A percentile compares a stretch with the other conserved stretches of the same genome.
phyloP scores from a whole-genome alignment of 805 yeast species.

The Myxozyma vanderwaltii region DNA sequence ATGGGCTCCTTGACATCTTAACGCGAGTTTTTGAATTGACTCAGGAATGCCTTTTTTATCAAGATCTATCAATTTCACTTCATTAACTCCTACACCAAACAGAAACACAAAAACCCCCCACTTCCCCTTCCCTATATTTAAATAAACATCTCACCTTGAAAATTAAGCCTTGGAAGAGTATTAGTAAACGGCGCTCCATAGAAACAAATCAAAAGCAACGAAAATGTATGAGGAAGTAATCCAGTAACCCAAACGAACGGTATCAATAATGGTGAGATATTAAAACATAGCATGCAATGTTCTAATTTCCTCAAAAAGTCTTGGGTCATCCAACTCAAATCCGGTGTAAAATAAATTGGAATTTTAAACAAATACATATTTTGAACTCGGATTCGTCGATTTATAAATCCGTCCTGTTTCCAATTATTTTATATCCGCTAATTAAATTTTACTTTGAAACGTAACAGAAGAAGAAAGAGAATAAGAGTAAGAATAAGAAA shows the following conservation, averaged over 20 bases:
- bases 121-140: no score
- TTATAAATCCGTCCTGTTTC: no score
- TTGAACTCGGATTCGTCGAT: no score
- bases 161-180: constrained; percentile 19
- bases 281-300: constrained; percentile 20
- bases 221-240: constrained; percentile 24
- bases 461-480: no score
- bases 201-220: constrained; percentile 13
- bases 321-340: not conserved
- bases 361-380: no score
- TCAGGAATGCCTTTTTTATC: constrained; percentile 10
- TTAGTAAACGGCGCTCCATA: constrained; percentile 24
- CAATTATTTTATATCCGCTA: no score
- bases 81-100: not conserved
- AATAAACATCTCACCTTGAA: constrained; percentile 3
- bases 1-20: constrained; percentile 27
- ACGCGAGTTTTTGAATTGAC: constrained; percentile 7
- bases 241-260: constrained; percentile 25
- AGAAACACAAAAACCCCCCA: not conserved
- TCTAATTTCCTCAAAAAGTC: constrained; percentile 14
- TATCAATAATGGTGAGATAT: constrained; percentile 21
- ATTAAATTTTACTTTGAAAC: no score
- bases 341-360: no score
- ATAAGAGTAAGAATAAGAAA: no score
- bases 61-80: constrained; percentile 2